Percentiles rank a stretch among this genome's conserved stretches.
Conservation (phyloP, 2,329 filamentous ascomycete genomes). For the Cytospora mali region DNA sequence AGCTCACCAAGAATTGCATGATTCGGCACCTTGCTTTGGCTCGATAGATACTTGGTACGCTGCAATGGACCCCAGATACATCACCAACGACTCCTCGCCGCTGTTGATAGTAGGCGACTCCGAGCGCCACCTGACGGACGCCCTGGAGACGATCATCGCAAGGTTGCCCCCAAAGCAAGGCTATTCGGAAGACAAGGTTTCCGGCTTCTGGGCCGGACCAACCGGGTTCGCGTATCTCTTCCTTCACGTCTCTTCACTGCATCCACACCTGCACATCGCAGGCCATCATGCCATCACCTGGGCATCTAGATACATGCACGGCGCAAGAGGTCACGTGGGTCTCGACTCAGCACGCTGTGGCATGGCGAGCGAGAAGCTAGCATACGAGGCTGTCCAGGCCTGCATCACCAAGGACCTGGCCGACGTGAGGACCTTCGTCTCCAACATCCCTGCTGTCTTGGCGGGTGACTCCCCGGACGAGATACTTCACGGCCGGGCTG, state of each 20-base stretch:
- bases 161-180: conserved; percentile 40
- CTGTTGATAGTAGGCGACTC: conserved; percentile 37
- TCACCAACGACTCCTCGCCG: conserved; percentile 39
- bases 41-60: too few species aligned
- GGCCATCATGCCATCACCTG: conserved; percentile 48
- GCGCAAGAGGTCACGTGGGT: conserved; percentile 37
- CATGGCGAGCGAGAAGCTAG: conserved; percentile 52
- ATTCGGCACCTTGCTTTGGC: too few species aligned
- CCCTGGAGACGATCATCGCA: conserved; percentile 42
- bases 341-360: conserved; percentile 52
- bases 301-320: conserved; percentile 51
- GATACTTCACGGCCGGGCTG: conserved; percentile 67
- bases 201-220: conserved; percentile 57
- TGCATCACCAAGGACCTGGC: conserved; percentile 44
- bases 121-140: conserved; percentile 36
- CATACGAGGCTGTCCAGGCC: conserved; percentile 49
- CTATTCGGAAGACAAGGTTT: conserved; percentile 40
- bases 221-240: conserved; percentile 61
- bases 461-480: conserved; percentile 56
- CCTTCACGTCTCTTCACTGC: conserved; percentile 47
- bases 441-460: conserved; percentile 41
- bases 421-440: conserved; percentile 45
- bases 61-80: conserved; percentile 33
- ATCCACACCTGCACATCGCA: conserved; percentile 48
- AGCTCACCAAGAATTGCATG: too few species aligned